These are phyloP conservation scores for Crithidia acanthocephali DNA, from an alignment of 208 protist genomes.

Conservation along the genomic window DNA sequence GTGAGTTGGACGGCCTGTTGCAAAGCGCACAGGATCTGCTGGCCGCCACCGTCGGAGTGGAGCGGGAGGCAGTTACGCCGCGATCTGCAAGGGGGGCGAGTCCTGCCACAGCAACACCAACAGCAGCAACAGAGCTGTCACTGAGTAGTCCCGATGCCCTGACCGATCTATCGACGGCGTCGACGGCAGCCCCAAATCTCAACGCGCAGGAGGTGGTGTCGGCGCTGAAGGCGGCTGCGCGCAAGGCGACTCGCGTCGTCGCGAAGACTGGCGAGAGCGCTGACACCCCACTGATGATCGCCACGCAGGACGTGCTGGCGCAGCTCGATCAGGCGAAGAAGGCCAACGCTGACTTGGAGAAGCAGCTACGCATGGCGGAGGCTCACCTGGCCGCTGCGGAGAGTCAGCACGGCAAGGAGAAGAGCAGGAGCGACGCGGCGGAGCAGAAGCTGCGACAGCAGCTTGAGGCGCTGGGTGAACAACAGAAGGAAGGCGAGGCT, in stretches of 20 bases:
- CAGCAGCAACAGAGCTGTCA: background rate
- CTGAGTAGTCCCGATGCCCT: background rate
- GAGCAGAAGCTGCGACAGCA: slow-evolving; percentile 9
- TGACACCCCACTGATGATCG: slow-evolving; percentile 2
- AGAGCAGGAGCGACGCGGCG: background rate
- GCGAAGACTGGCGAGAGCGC: slow-evolving; percentile 11
- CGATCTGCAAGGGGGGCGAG: no score
- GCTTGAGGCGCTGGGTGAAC: slow-evolving; percentile 16
- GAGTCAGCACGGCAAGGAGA: background rate
- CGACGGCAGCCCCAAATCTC: background rate
- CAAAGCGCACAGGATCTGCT: slow-evolving; percentile 20
- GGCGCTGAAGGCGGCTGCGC: background rate
- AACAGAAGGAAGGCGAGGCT: slow-evolving; percentile 12
- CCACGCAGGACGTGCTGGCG: slow-evolving; percentile 5
- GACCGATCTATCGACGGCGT: background rate
- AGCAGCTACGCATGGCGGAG: slow-evolving; percentile 8
- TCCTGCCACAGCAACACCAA: no score
- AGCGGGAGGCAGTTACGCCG: background rate
- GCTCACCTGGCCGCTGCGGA: slow-evolving; percentile 1
- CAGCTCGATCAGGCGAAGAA: slow-evolving; percentile 23
- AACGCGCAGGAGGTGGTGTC: background rate
- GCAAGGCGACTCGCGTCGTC: background rate
- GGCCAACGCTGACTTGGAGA: background rate
- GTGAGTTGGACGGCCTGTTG: slow-evolving; percentile 33
- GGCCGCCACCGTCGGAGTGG: slow-evolving; percentile 12